A percentile compares a stretch with the other conserved stretches of the same genome.
phyloP scores from a whole-genome alignment of 2,329 filamentous ascomycete genomes.

The Elsinoe perseae region DNA sequence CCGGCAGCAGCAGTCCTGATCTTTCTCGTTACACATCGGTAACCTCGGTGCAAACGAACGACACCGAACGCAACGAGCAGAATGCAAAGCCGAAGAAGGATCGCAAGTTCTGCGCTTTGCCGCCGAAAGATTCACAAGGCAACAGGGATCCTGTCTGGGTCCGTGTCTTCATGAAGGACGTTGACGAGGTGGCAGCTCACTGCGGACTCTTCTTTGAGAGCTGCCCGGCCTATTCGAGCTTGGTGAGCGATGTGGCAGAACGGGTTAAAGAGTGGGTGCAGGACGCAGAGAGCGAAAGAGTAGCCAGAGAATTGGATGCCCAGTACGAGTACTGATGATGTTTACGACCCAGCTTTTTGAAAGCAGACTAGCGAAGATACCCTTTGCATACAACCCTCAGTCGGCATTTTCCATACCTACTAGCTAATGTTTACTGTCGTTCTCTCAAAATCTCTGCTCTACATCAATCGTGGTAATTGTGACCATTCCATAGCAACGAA shows the following conservation, averaged over 20 bases:
- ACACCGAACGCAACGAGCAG: slow-evolving; percentile 20
- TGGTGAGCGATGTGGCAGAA: slow-evolving; percentile 32
- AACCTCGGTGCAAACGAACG: background rate
- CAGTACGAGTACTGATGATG: slow-evolving; percentile 9
- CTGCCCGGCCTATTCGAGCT: slow-evolving; percentile 38
- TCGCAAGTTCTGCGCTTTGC: slow-evolving; percentile 73
- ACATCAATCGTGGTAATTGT: no score
- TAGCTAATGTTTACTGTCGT: background rate
- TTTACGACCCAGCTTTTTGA: background rate
- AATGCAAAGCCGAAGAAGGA: slow-evolving; percentile 43
- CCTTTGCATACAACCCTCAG: background rate
- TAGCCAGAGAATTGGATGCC: slow-evolving; percentile 13
- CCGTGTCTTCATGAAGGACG: slow-evolving; percentile 68
- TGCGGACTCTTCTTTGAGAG: slow-evolving; percentile 72
- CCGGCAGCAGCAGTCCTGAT: background rate
- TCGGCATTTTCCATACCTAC: background rate
- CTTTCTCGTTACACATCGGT: slow-evolving; percentile 4
- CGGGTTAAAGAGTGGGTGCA: slow-evolving; percentile 31
- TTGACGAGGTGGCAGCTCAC: slow-evolving; percentile 81
- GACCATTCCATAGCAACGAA: background rate
- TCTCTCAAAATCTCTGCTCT: no score
- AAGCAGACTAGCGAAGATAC: slow-evolving; percentile 3
- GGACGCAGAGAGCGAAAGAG: slow-evolving; percentile 21
- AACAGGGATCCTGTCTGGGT: slow-evolving; percentile 65
- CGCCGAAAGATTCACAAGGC: slow-evolving; percentile 49